Evolutionary conservation across 1,284 basidiomycete genomes (phyloP).

Genomic region (Leccinum griseonigrum): DNA sequence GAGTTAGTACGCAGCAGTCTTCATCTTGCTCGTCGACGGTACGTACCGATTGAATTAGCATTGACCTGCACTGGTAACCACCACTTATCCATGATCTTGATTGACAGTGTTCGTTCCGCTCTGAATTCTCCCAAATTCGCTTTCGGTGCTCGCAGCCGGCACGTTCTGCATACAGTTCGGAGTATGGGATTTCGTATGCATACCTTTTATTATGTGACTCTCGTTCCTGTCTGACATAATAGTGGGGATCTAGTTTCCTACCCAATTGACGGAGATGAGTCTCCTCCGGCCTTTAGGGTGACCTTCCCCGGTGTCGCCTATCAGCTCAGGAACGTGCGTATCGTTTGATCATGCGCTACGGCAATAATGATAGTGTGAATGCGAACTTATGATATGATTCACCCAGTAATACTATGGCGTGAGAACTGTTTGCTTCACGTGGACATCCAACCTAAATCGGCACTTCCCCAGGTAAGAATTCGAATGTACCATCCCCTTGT

Average conservation of each 20-base stretch:
- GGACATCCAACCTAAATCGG: no score
- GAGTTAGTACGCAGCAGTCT: no score
- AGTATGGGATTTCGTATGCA: conserved; percentile 68
- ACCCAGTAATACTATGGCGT: no score
- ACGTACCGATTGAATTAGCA: no score
- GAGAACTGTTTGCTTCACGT: conserved; percentile 13
- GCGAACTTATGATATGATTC: not conserved
- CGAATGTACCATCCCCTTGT: no score
- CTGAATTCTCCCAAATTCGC: conserved; percentile 77
- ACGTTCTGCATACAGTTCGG: conserved; percentile 89
- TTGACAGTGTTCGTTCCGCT: conserved; percentile 38
- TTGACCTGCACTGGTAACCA: no score
- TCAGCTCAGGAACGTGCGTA: conserved; percentile 71
- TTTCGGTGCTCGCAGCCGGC: conserved; percentile 68
- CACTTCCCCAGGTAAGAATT: no score
- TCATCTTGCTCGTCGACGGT: no score
- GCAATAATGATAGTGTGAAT: not conserved
- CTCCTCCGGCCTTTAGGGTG: conserved; percentile 90
- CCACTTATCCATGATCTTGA: not conserved
- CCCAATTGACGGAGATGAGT: conserved; percentile 88
- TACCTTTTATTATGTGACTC: not conserved
- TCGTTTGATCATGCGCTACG: not conserved
- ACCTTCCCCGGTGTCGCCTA: conserved; percentile 92
- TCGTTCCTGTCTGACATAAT: not conserved
- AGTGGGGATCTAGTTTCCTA: conserved; percentile 68